phyloP scores from a whole-genome alignment of 1,139 yeast species.

The Debaryomyces sp. region DNA sequence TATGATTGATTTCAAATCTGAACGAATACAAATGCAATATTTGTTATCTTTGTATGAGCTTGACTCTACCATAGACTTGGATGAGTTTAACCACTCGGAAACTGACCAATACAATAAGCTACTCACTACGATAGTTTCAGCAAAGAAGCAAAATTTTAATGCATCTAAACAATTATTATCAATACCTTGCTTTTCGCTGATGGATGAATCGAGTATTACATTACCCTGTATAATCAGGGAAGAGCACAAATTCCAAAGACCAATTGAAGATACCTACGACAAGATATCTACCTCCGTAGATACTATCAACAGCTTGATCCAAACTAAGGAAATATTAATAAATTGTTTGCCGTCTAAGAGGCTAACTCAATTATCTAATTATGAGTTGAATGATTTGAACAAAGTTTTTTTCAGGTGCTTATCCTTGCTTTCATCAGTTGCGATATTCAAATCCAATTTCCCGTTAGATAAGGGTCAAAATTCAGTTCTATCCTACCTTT shows the following conservation, averaged over 20 bases:
- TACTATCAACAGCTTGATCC: slow-evolving; percentile 19
- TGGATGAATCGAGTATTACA: slow-evolving; percentile 10
- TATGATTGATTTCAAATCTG: neutral
- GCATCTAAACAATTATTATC: slow-evolving; percentile 11
- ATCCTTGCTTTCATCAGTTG: slow-evolving; percentile 28
- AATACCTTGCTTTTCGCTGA: slow-evolving; percentile 11
- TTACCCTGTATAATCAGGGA: slow-evolving; percentile 17
- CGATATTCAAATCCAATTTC: slow-evolving; percentile 22
- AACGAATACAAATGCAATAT: slow-evolving; percentile 5
- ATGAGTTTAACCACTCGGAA: neutral
- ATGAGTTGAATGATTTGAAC: slow-evolving; percentile 23
- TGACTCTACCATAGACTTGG: neutral
- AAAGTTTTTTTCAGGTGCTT: slow-evolving; percentile 25
- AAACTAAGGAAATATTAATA: slow-evolving; percentile 21
- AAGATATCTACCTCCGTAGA: slow-evolving; percentile 1
- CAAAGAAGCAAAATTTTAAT: slow-evolving; percentile 8
- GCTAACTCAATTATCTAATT: slow-evolving; percentile 14
- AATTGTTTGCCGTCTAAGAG: slow-evolving; percentile 9
- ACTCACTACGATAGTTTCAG: slow-evolving; percentile 1
- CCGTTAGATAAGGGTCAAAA: neutral
- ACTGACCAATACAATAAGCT: neutral
- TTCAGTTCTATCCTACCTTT: slow-evolving; percentile 27
- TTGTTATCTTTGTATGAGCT: slow-evolving; percentile 7
- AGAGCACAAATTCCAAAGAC: neutral
- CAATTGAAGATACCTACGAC: neutral